Conservation (phyloP, 2,329 filamentous ascomycete genomes). For the Neopestalotiopsis sp. region DNA sequence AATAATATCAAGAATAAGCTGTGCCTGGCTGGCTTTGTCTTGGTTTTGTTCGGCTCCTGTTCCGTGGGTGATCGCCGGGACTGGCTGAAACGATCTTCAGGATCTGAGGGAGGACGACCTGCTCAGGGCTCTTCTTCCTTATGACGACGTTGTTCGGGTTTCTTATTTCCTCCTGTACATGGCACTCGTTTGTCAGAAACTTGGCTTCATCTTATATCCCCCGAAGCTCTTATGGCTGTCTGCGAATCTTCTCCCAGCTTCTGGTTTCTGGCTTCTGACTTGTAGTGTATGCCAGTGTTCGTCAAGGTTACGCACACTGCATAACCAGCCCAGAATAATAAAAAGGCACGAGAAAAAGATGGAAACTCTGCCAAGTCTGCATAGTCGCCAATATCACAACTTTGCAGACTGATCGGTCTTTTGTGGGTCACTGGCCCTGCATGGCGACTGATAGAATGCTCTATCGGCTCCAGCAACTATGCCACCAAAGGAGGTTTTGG, state of each 20-base stretch:
- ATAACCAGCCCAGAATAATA: not conserved
- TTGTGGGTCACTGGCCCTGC: not conserved
- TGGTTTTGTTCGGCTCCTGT: not conserved
- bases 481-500: conserved; percentile 10
- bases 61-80: not conserved
- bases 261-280: not conserved
- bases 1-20: not conserved
- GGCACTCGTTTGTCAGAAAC: not conserved
- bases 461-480: conserved; percentile 4
- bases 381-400: conserved; percentile 8
- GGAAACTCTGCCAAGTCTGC: not conserved
- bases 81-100: conserved; percentile 9
- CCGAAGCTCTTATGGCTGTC: not conserved
- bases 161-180: not conserved
- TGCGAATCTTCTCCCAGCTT: conserved; percentile 8
- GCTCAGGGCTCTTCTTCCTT: not conserved
- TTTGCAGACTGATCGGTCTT: conserved; percentile 5
- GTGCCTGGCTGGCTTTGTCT: not conserved
- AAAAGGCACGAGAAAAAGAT: not conserved
- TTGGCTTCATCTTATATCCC: not conserved
- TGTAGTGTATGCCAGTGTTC: not conserved
- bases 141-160: not conserved
- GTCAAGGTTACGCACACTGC: not conserved
- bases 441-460: not conserved
- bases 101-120: not conserved